A percentile compares a stretch with the other conserved stretches of the same genome.
Conservation (phyloP, 2,329 filamentous ascomycete species). For the Cytospora piceicola region DNA sequence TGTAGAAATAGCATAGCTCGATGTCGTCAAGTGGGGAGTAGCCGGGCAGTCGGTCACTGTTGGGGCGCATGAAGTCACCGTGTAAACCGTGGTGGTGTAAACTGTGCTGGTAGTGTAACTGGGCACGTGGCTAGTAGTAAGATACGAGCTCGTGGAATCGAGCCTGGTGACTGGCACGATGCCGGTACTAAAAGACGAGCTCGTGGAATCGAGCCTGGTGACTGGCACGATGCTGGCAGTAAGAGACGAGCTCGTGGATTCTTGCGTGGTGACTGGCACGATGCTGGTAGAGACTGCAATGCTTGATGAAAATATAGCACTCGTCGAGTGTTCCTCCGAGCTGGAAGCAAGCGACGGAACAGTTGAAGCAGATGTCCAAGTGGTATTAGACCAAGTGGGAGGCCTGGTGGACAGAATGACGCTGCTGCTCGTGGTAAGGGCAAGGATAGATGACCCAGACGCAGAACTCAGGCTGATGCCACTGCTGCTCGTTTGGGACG, state of each 20-base stretch:
- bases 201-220: slow-evolving; percentile 8
- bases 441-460: not conserved
- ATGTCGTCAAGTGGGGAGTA: slow-evolving; percentile 50
- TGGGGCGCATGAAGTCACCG: slow-evolving; percentile 59
- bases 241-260: not conserved
- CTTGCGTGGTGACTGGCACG: slow-evolving; percentile 16
- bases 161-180: slow-evolving; percentile 19
- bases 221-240: slow-evolving; percentile 5
- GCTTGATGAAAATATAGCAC: slow-evolving; percentile 24
- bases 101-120: slow-evolving; percentile 43
- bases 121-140: slow-evolving; percentile 6
- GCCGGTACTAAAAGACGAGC: not conserved
- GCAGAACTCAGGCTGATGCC: slow-evolving; percentile 9
- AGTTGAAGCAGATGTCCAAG: slow-evolving; percentile 20
- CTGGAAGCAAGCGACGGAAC: slow-evolving; percentile 38
- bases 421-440: slow-evolving; percentile 19
- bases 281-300: slow-evolving; percentile 11
- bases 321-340: slow-evolving; percentile 19
- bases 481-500: not conserved
- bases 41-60: slow-evolving; percentile 47
- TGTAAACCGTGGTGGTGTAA: slow-evolving; percentile 50
- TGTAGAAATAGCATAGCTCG: slow-evolving; percentile 42
- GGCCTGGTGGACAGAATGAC: slow-evolving; percentile 18
- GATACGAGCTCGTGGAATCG: not conserved
- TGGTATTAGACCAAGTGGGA: slow-evolving; percentile 17